Percentiles rank a stretch among this genome's conserved stretches.
These are phyloP conservation scores for Exophiala bonariae DNA, from an alignment of 2,329 filamentous ascomycete species.

Conservation along the genomic window DNA sequence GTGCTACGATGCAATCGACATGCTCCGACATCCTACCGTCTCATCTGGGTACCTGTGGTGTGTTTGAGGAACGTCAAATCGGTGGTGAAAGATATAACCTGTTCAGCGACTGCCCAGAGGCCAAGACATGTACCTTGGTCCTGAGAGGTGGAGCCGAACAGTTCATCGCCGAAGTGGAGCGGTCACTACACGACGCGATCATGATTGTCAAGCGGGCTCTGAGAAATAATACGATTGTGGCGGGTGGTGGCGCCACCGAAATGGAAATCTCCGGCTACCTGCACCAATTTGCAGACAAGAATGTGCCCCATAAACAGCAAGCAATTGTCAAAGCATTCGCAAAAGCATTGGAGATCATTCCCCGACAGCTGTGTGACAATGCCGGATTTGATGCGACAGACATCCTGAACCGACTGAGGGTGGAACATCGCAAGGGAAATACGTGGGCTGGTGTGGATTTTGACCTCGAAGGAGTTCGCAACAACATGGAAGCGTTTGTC, in stretches of 20 bases:
- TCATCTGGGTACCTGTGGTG: conserved; percentile 86
- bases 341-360: conserved; percentile 94
- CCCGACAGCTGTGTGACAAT: conserved; percentile 96
- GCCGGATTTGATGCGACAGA: conserved; percentile 98
- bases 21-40: conserved; percentile 90
- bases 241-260: conserved; percentile 89
- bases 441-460: conserved; percentile 98
- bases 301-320: conserved; percentile 93
- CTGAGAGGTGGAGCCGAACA: conserved; percentile 96
- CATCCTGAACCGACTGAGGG: conserved; percentile 91
- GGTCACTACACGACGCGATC: conserved; percentile 96
- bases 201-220: conserved; percentile 99
- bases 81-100: conserved; percentile 98
- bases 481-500: conserved; percentile 94
- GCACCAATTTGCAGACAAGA: conserved; percentile 87
- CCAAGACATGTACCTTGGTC: conserved; percentile 95
- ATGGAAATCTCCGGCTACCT: conserved; percentile 97
- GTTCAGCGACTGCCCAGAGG: conserved; percentile 92
- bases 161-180: conserved; percentile 98
- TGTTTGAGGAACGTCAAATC: conserved; percentile 94
- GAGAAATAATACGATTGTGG: conserved; percentile 91
- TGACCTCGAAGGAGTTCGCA: conserved; percentile 81
- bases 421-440: conserved; percentile 92
- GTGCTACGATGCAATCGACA: conserved; percentile 88
- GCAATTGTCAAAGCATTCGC: conserved; percentile 97